A percentile compares a stretch with the other conserved stretches of the same genome.
These are phyloP conservation scores for Boechera stricta DNA, from an alignment of 345 rosid species.

Conservation along the genomic window DNA sequence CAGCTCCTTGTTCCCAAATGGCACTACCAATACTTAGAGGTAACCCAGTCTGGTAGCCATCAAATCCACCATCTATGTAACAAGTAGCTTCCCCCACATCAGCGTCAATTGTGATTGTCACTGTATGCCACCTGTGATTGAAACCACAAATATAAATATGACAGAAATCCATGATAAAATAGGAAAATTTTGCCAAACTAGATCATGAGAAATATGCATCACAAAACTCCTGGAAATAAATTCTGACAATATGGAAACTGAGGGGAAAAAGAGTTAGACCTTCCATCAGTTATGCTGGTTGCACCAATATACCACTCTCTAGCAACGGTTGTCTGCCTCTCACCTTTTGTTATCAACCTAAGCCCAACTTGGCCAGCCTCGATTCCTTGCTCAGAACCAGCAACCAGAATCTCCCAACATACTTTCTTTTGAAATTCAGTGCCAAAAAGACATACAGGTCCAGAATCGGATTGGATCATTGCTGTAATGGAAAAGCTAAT, in stretches of 20 bases:
- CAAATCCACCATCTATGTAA: conserved; percentile 97
- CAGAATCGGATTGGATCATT: conserved; percentile 98
- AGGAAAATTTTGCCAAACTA: neutral
- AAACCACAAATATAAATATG: conserved; percentile 9
- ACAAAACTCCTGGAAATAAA: neutral
- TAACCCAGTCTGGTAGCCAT: conserved; percentile 80
- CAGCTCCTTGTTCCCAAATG: conserved; percentile 93
- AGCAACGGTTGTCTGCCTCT: conserved; percentile 81
- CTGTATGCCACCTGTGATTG: conserved; percentile 91
- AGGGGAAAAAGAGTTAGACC: conserved; percentile 52
- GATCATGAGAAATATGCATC: conserved; percentile 27
- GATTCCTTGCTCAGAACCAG: conserved; percentile 99
- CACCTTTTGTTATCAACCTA: conserved; percentile 91
- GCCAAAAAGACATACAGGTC: conserved; percentile 97
- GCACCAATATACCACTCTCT: conserved; percentile 99
- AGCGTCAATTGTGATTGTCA: conserved; percentile 94
- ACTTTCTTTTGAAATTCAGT: conserved; percentile 91
- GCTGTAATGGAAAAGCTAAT: conserved; percentile 89
- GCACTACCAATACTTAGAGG: conserved; percentile 66
- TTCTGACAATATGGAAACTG: conserved; percentile 18
- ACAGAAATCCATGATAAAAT: conserved; percentile 22
- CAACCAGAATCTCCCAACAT: conserved; percentile 99
- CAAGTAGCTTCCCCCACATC: conserved; percentile 97
- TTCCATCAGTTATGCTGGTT: conserved; percentile 99
- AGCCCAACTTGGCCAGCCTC: conserved; percentile 99